These are phyloP conservation scores for Wallacemonas rigidus DNA, from an alignment of 208 protist species.

Conservation along the genomic window DNA sequence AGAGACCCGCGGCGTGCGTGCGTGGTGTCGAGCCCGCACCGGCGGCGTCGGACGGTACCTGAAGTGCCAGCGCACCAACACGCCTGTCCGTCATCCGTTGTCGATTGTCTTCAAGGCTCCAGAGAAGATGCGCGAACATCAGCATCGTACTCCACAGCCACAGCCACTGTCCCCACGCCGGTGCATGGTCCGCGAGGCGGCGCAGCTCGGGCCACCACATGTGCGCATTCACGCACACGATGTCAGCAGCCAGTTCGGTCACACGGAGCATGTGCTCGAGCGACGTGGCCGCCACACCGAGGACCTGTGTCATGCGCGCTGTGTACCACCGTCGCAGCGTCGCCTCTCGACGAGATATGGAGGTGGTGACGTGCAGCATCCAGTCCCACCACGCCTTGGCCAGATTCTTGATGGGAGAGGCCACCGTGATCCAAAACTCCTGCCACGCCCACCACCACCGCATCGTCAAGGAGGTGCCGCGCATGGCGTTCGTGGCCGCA, in stretches of 20 bases:
- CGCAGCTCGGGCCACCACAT: slow-evolving; percentile 33
- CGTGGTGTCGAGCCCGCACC: background rate
- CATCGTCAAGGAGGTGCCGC: slow-evolving; percentile 49
- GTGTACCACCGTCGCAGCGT: slow-evolving; percentile 74
- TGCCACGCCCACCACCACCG: slow-evolving; percentile 67
- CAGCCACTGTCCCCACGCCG: slow-evolving; percentile 2
- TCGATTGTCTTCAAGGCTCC: background rate
- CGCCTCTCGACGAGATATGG: slow-evolving; percentile 55
- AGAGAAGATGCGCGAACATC: background rate
- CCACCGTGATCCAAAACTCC: slow-evolving; percentile 84
- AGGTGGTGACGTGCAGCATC: slow-evolving; percentile 56
- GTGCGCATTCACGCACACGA: slow-evolving; percentile 32
- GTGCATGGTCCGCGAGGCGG: background rate
- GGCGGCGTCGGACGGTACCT: background rate
- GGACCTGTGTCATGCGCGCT: slow-evolving; percentile 13
- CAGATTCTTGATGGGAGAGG: slow-evolving; percentile 79
- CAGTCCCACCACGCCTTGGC: slow-evolving; percentile 77
- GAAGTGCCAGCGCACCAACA: background rate
- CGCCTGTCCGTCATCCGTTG: background rate
- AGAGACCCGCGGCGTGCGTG: background rate
- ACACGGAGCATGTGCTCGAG: slow-evolving; percentile 21
- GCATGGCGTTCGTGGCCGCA: slow-evolving; percentile 38
- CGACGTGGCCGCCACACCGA: slow-evolving; percentile 15
- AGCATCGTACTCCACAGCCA: background rate
- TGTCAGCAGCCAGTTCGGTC: slow-evolving; percentile 27